These are phyloP conservation scores for Phialophora macrospora DNA, from an alignment of 2,329 filamentous ascomycete species.

Conservation along the genomic window DNA sequence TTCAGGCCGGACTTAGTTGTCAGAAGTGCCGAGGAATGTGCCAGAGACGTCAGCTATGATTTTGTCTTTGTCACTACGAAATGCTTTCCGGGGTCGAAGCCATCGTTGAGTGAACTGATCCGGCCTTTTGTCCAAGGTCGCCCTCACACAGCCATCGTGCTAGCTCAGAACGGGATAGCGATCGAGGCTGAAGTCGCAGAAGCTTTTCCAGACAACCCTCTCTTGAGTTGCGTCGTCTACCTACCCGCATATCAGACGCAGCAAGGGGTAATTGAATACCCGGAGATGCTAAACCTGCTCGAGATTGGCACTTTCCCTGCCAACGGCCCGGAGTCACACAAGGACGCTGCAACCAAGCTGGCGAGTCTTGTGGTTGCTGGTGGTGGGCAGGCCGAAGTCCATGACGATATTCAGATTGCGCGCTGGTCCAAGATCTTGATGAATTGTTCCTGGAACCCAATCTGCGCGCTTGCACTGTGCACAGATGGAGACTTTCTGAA, in stretches of 20 bases:
- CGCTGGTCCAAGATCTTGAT: constrained; percentile 53
- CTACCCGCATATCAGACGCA: constrained; percentile 57
- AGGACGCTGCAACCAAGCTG: constrained; percentile 46
- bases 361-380: constrained; percentile 51
- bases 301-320: constrained; percentile 58
- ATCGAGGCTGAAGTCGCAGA: constrained; percentile 61
- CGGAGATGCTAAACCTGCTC: constrained; percentile 52
- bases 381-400: constrained; percentile 55
- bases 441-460: constrained; percentile 58
- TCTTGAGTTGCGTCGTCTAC: constrained; percentile 63
- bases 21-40: constrained; percentile 61
- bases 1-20: constrained; percentile 67
- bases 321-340: constrained; percentile 38
- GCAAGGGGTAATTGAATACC: constrained; percentile 56
- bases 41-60: constrained; percentile 51
- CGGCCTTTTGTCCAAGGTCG: constrained; percentile 55
- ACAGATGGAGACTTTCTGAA: constrained; percentile 58
- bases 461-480: constrained; percentile 58
- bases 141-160: constrained; percentile 58
- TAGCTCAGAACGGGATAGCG: constrained; percentile 67
- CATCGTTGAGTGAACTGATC: constrained; percentile 57
- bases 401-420: constrained; percentile 41
- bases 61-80: constrained; percentile 65
- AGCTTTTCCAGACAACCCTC: constrained; percentile 57
- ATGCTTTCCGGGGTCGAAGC: constrained; percentile 60